These are phyloP conservation scores for Tagetes erecta DNA, from an alignment of 129 eudicot genomes.

Conservation along the genomic window DNA sequence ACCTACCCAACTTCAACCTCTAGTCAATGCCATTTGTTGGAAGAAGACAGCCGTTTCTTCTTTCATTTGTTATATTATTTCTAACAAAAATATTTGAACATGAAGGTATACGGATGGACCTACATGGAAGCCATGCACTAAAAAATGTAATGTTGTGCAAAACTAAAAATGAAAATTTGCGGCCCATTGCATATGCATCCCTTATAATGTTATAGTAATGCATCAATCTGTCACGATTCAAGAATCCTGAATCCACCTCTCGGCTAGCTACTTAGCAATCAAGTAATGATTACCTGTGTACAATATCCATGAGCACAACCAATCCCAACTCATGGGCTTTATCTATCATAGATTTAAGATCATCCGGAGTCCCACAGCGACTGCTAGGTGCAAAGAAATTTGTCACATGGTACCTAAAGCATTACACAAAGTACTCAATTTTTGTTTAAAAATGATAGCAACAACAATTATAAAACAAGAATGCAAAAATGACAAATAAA, in stretches of 20 bases:
- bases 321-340: slow-evolving; percentile 94
- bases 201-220: background rate
- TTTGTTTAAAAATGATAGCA: background rate
- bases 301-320: slow-evolving; percentile 98
- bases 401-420: slow-evolving; percentile 92
- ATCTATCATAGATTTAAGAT: slow-evolving; percentile 89
- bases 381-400: slow-evolving; percentile 99
- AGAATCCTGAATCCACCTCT: background rate
- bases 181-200: no score
- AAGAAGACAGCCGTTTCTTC: slow-evolving; percentile 8
- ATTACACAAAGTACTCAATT: slow-evolving; percentile 30
- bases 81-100: background rate
- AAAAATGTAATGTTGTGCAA: background rate
- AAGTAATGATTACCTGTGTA: slow-evolving; percentile 68
- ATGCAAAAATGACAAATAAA: slow-evolving; percentile 5
- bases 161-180: background rate
- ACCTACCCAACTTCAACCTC: background rate
- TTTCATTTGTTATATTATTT: slow-evolving; percentile 9
- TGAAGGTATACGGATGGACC: background rate
- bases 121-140: slow-evolving; percentile 12
- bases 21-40: background rate
- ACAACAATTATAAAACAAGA: background rate
- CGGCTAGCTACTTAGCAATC: slow-evolving; percentile 3
- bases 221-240: background rate
- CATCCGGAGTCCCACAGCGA: slow-evolving; percentile 98